phyloP scores from a whole-genome alignment of 2,329 filamentous ascomycete genomes.

The Ceratocystis papillata region DNA sequence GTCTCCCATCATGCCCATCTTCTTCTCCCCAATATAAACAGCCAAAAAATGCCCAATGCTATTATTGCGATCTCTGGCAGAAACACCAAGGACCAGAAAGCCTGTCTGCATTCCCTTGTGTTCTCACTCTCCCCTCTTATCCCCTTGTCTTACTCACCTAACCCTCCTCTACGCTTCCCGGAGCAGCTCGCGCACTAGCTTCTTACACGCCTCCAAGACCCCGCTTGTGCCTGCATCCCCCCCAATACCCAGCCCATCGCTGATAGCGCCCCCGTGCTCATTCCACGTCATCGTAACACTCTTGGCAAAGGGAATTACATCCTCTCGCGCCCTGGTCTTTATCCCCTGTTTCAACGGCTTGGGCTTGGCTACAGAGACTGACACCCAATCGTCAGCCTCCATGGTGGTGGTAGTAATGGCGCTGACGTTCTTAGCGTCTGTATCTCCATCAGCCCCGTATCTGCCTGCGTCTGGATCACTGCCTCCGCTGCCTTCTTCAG shows the following conservation, averaged over 20 bases:
- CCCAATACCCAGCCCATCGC: not conserved
- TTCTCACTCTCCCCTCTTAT: not conserved
- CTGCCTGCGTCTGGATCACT: not conserved
- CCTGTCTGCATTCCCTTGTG: not conserved
- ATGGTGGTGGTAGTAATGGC: not conserved
- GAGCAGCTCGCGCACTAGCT: slow-evolving; percentile 1
- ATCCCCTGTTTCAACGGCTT: not conserved
- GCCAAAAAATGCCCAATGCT: no score
- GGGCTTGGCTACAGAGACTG: not conserved
- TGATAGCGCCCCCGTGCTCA: not conserved
- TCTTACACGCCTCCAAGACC: slow-evolving; percentile 15
- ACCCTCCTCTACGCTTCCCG: not conserved
- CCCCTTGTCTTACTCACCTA: not conserved
- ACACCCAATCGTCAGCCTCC: slow-evolving; percentile 5
- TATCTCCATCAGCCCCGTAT: not conserved
- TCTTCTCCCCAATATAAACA: no score
- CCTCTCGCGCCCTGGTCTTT: not conserved
- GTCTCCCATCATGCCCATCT: not conserved
- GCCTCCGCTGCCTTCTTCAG: not conserved
- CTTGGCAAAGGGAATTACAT: not conserved
- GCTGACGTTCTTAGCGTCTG: not conserved
- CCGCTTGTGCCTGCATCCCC: not conserved
- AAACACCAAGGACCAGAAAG: no score
- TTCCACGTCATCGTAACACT: not conserved
- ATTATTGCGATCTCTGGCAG: no score